Conservation (phyloP, 345 rosid genomes). For the Populus deltoides region DNA sequence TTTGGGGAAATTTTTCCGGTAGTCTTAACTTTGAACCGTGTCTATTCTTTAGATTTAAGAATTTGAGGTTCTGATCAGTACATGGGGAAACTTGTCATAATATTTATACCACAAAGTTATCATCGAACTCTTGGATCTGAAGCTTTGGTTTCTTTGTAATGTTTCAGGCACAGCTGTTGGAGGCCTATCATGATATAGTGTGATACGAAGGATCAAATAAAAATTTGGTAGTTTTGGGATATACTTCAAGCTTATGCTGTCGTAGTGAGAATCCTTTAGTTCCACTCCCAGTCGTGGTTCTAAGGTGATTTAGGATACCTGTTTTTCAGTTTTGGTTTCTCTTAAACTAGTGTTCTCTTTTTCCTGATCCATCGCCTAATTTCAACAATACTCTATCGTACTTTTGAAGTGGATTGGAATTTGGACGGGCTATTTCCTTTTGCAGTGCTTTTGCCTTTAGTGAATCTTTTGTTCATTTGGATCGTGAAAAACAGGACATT, state of each 20-base stretch:
- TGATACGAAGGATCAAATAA: conserved; percentile 20
- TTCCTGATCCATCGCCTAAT: neutral
- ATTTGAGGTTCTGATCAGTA: neutral
- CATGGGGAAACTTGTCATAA: too few species aligned
- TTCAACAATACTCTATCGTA: neutral
- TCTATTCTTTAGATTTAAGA: neutral
- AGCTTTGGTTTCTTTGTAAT: neutral
- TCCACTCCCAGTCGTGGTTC: conserved; percentile 33
- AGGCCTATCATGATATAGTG: conserved; percentile 20
- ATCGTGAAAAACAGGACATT: neutral
- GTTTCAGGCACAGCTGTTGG: conserved; percentile 38
- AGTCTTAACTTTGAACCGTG: neutral
- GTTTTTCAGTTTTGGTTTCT: conserved; percentile 16
- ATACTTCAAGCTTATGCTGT: conserved; percentile 13
- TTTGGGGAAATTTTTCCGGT: too few species aligned
- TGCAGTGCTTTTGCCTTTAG: neutral
- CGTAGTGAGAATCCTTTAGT: conserved; percentile 48
- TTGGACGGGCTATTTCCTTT: neutral
- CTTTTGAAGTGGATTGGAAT: neutral
- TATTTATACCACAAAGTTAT: neutral
- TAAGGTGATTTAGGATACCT: conserved; percentile 44
- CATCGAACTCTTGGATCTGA: conserved; percentile 1
- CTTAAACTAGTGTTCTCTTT: neutral
- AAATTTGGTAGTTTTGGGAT: conserved; percentile 19
- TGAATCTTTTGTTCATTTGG: neutral